phyloP scores from a whole-genome alignment of 2,329 filamentous ascomycete genomes.

The Blumeriella jaapii region DNA sequence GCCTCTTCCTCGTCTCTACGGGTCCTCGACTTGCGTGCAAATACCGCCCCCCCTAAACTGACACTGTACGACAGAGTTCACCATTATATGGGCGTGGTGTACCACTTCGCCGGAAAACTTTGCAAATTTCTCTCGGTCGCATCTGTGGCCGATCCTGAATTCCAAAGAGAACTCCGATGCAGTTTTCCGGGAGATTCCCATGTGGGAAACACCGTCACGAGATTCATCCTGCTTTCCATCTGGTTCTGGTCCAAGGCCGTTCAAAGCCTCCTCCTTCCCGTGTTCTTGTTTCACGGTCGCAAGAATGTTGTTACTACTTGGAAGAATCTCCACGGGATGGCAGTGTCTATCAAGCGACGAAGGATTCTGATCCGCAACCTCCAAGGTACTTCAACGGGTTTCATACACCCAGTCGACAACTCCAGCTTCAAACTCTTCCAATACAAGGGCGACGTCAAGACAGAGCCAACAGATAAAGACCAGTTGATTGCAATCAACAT shows the following conservation, averaged over 20 bases:
- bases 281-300: slow-evolving; percentile 27
- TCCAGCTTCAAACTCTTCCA: slow-evolving; percentile 11
- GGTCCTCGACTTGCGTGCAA: slow-evolving; percentile 4
- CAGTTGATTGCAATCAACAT: slow-evolving; percentile 34
- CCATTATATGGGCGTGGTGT: slow-evolving; percentile 6
- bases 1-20: not conserved
- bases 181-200: slow-evolving; percentile 29
- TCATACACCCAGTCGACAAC: slow-evolving; percentile 22
- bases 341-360: slow-evolving; percentile 35
- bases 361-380: slow-evolving; percentile 34
- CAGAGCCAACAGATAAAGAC: slow-evolving; percentile 33
- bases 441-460: slow-evolving; percentile 21
- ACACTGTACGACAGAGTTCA: slow-evolving; percentile 5
- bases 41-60: slow-evolving; percentile 5
- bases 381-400: slow-evolving; percentile 37
- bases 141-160: slow-evolving; percentile 34
- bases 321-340: slow-evolving; percentile 37
- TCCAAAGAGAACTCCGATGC: slow-evolving; percentile 32
- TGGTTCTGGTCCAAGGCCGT: slow-evolving; percentile 36
- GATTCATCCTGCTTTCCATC: slow-evolving; percentile 30
- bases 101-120: slow-evolving; percentile 22
- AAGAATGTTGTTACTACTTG: slow-evolving; percentile 34
- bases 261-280: slow-evolving; percentile 34
- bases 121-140: slow-evolving; percentile 34
- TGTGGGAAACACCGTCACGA: slow-evolving; percentile 28